Base-by-base conservation (phyloP, 2,329 filamentous ascomycete genomes). In the Acarospora socialis region DNA sequence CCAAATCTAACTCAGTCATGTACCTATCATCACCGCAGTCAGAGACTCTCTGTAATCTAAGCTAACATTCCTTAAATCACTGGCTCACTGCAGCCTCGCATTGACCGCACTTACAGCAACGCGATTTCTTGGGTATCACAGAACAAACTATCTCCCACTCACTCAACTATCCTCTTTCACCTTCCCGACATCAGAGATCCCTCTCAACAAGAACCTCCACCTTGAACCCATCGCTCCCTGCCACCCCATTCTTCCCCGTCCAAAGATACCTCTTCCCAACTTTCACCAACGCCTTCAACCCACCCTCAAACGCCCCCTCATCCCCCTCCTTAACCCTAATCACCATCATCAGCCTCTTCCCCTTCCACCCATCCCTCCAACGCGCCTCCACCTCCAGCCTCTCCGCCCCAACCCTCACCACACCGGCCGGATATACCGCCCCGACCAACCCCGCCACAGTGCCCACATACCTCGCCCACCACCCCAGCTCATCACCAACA, bases 381-480 rank as follows among this genome's bases (percentile, higher is more conserved):
- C 16, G n/a, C 37, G 60, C 54, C 18, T 46, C 43, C 18, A 46
- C 39, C 31, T 54, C 44, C 18, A 32, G n/a, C 4, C 40, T 39
- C 26, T 41, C 38, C 22, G 30, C 35, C 7, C 34, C 21, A 13
- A 38, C 36, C 12, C 32, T 43, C 38, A 67, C 48, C 1, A 60
- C 50, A 2, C 76, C 75, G 1, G 70, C 65, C 1, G 77, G 76
- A 51, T 75, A 77, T 6, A 79, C 56, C 7, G 55, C 59, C 0
- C 66, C 68, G 18, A 78, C 54, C 7, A 79, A 48, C 4, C 57
- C 58, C 3, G 69, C 73, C 1, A 79, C 60, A 10, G 64, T 61
- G 1, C 77, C 76, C 1, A 78, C 45, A 45, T 77, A 80, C 32
- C 60, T 63, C 33, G 68, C 65, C 75, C 74, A 80, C 73, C 75